Evolutionary conservation across 129 eudicot species (phyloP).

Genomic region (Helianthus annuus): DNA sequence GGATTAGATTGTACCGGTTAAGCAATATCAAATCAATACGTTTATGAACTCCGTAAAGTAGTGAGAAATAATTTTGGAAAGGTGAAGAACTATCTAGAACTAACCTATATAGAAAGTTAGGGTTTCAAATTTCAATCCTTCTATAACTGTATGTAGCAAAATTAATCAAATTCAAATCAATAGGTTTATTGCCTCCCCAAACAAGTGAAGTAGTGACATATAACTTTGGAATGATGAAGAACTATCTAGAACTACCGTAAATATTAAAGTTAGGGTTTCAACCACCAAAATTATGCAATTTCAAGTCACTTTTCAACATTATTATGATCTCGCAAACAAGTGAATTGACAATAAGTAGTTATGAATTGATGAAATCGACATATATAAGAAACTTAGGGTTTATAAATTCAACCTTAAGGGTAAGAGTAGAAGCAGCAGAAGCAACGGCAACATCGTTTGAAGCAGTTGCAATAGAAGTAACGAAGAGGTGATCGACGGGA

Average conservation of each 20-base stretch:
- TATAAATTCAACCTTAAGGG: constrained; percentile 29
- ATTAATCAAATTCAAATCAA: constrained; percentile 23
- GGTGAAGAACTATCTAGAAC: background rate
- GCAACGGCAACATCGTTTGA: constrained; percentile 54
- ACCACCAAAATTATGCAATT: too few species aligned
- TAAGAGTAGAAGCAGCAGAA: constrained; percentile 57
- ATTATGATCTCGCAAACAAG: too few species aligned
- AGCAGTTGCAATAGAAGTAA: constrained; percentile 47
- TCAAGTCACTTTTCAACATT: too few species aligned
- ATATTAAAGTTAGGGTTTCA: constrained; percentile 29
- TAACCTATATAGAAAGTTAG: background rate
- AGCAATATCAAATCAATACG: constrained; percentile 1
- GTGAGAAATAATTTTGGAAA: background rate
- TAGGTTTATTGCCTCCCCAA: background rate
- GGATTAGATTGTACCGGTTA: background rate
- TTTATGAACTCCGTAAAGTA: background rate
- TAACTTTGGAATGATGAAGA: background rate
- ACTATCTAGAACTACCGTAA: background rate
- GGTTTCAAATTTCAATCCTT: constrained; percentile 17
- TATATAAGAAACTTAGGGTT: too few species aligned
- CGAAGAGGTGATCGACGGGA: constrained; percentile 44
- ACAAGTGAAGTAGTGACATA: background rate
- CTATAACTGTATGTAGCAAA: constrained; percentile 3
- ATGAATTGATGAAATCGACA: too few species aligned
- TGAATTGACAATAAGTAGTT: too few species aligned